Base-by-base conservation (phyloP, 2,329 filamentous ascomycete genomes). In the Colletotrichum graminicola region DNA sequence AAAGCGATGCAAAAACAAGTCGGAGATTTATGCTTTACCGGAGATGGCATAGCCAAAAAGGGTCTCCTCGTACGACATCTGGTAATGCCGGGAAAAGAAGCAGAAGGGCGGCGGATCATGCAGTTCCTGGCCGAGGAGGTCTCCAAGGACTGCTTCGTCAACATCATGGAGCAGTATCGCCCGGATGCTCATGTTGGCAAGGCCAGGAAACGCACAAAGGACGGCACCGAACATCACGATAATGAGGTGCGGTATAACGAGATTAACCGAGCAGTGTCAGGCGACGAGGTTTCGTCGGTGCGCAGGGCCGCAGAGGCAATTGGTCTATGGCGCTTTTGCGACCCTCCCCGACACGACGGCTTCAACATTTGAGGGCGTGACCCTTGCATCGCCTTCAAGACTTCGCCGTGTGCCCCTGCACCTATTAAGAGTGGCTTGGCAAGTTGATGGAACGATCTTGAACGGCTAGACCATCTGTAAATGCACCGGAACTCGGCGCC, bases 131-230 rank as follows among this genome's bases (percentile, higher is more conserved):
- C 93, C 0, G 84, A 87, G 36, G 88, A 94, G 63, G 86, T 97
- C 2, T 93, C 92, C 4, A 86, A 84, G 66, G 93, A 96, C 79
- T 85, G 92, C 54, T 95, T 95, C 80, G 88, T 96, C 71, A 92
- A 97, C 78, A 91, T 97, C 74, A 96, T 96, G 93, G 93, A 97
- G 80, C 94, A 97, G 81, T 96, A 96, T 77, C 90, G 90, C 73
- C 93, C 93, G 0, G 89, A 92, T 74, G 94, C 93, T 0, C 90
- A 97, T 79, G 94, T 97, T 0, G 94, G 94, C 4, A 95, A 94
- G 82, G 83, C 84, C 65, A 89, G 82, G 75, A 82, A 84, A 67
- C 77, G 76, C 71, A 77, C 36, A 56, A 78, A 67, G 76, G 81
- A 67, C 67, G 80, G 77, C n/a, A 75, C 77, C 66, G 29, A 74